These are phyloP conservation scores for Medicago ruthenica DNA, from an alignment of 306 rosid species.

Conservation along the genomic window DNA sequence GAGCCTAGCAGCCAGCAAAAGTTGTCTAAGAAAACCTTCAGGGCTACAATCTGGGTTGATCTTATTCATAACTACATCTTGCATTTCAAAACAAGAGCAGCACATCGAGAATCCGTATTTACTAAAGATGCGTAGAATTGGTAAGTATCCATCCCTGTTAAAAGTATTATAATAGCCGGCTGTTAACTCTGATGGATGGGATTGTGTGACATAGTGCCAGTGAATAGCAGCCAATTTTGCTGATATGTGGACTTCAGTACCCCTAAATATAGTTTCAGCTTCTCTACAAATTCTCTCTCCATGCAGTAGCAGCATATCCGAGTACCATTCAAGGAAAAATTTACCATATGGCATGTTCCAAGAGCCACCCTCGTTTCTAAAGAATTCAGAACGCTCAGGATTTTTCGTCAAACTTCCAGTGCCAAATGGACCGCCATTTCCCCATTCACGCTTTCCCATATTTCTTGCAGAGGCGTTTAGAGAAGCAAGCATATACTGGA, in stretches of 20 bases:
- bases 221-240: slow-evolving; percentile 77
- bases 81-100: slow-evolving; percentile 87
- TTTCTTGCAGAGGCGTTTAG: slow-evolving; percentile 74
- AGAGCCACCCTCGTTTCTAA: slow-evolving; percentile 61
- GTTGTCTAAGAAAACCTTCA: slow-evolving; percentile 81
- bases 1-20: slow-evolving; percentile 77
- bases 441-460: slow-evolving; percentile 80
- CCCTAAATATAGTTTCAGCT: slow-evolving; percentile 80
- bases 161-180: slow-evolving; percentile 86
- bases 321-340: slow-evolving; percentile 91
- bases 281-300: slow-evolving; percentile 87
- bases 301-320: slow-evolving; percentile 78
- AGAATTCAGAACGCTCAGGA: slow-evolving; percentile 57
- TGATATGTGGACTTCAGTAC: slow-evolving; percentile 62
- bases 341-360: slow-evolving; percentile 71
- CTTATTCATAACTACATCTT: slow-evolving; percentile 55
- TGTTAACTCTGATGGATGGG: slow-evolving; percentile 87
- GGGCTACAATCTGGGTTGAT: slow-evolving; percentile 72
- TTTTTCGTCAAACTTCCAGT: slow-evolving; percentile 56
- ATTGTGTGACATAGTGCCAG: slow-evolving; percentile 69
- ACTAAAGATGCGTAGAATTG: slow-evolving; percentile 75
- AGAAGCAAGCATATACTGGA: slow-evolving; percentile 87
- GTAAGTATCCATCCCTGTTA: slow-evolving; percentile 75
- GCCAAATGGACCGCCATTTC: slow-evolving; percentile 72
- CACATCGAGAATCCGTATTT: slow-evolving; percentile 74